Base-by-base conservation (phyloP, 495 filamentous ascomycete genomes). In the Aspergillus nanangensis region DNA sequence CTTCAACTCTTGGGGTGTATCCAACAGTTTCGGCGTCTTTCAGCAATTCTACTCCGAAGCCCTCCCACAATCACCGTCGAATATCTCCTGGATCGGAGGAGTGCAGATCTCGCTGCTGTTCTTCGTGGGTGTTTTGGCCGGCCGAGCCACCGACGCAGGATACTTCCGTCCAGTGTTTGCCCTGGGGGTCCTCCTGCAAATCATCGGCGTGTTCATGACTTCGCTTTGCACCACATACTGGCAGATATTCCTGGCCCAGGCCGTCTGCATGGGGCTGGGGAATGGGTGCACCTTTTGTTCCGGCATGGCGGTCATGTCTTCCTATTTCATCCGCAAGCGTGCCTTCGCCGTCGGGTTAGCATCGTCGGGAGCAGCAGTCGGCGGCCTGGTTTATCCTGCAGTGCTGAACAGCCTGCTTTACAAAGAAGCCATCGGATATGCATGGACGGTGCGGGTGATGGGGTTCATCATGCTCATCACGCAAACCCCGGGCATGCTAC, bases 331-430 rank as follows among this genome's bases (percentile, higher is more conserved):
- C 21, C 74, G 59, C 46, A 76, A 75, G 19, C 71, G 82, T 5
- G 64, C 66, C 2, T 54, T 88, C 15, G 87, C 84, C 0, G 67
- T 88, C 11, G 82, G 77, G 3, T 56, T 86, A 20, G 71, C 68
- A 0, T 80, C 83, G 0, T 65, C 67, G 22, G 88, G 88, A 0
- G 72, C 63, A 34, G 80, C 79, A 1, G 78, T 77, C 0, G 87
- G 87, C 5, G 87, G 87, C 2, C 59, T 90, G 21, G 53, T 91
- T 2, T 87, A 84, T 53, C 81, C 85, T 0, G 63, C 73, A 39
- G 74, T 90, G 42, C 75, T 82, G n/a, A 66, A 78, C 33, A 63
- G 76, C 47, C 62, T 90, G 14, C 52, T 84, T 9, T 76, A 81
- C 3, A 52, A 51, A 5, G 32, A 45, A 1, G n/a, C 3, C 3